Percentiles rank a stretch among this genome's conserved stretches.
Conservation (phyloP, 1,139 yeast genomes). For the Magnusiomyces ingens region DNA sequence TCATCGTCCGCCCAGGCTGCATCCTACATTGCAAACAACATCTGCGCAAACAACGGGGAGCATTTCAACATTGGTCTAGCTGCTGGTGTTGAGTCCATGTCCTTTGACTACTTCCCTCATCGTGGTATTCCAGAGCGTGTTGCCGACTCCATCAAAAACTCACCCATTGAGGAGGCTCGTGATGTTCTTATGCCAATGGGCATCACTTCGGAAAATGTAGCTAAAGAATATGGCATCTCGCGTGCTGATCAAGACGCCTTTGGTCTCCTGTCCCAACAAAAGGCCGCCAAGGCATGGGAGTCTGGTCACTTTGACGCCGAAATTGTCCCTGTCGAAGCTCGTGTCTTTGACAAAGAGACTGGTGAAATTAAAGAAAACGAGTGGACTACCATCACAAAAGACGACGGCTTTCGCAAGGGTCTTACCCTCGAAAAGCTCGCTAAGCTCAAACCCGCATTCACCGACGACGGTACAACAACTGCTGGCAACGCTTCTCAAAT, state of each 20-base stretch:
- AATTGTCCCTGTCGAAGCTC: conserved; percentile 36
- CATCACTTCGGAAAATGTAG: conserved; percentile 36
- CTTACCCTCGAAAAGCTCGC: conserved; percentile 33
- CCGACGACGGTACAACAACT: conserved; percentile 37
- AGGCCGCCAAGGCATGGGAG: conserved; percentile 36
- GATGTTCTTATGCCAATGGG: conserved; percentile 40
- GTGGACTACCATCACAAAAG: conserved; percentile 24
- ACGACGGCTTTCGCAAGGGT: conserved; percentile 35
- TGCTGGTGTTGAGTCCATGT: conserved; percentile 43
- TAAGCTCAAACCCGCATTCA: conserved; percentile 35
- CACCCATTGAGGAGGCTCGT: conserved; percentile 28
- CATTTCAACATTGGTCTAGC: conserved; percentile 34
- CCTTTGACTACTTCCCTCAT: conserved; percentile 40
- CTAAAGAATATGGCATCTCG: conserved; percentile 27
- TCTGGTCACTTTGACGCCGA: conserved; percentile 37
- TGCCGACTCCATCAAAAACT: conserved; percentile 23
- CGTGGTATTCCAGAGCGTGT: conserved; percentile 36
- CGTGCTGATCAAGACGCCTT: conserved; percentile 36
- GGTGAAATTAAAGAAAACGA: conserved; percentile 22
- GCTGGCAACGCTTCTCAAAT: conserved; percentile 42
- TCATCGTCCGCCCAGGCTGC: conserved; percentile 41
- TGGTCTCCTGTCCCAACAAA: conserved; percentile 36
- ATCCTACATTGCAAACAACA: conserved; percentile 34
- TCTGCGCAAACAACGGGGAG: conserved; percentile 30
- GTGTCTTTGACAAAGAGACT: conserved; percentile 25